Evolutionary conservation across 2,329 filamentous ascomycete species (phyloP).

Genomic region (Colletotrichum spinosum): DNA sequence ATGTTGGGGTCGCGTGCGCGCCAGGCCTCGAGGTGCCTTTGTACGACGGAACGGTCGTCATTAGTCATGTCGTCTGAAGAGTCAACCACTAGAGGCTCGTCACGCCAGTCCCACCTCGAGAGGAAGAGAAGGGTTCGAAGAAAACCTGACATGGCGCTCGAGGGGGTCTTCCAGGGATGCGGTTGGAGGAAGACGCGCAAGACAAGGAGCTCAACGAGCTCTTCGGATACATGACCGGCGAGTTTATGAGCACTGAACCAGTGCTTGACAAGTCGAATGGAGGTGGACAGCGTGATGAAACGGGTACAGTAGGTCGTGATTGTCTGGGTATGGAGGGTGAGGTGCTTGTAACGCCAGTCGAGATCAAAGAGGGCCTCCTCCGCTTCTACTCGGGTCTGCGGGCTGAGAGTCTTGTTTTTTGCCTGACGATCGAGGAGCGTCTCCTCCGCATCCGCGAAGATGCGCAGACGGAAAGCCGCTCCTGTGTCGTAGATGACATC

Average conservation of each 20-base stretch:
- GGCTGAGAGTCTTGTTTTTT: conserved; percentile 77
- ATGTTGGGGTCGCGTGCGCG: conserved; percentile 88
- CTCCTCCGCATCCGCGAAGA: conserved; percentile 90
- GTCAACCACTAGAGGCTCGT: conserved; percentile 85
- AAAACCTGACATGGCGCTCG: conserved; percentile 83
- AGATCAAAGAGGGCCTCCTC: conserved; percentile 77
- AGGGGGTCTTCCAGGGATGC: conserved; percentile 83
- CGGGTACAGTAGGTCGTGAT: conserved; percentile 84
- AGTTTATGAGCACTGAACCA: conserved; percentile 93
- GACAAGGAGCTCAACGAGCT: conserved; percentile 87
- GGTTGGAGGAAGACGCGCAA: conserved; percentile 83
- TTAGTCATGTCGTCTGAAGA: conserved; percentile 73
- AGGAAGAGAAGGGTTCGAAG: conserved; percentile 83
- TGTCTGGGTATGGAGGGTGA: conserved; percentile 84
- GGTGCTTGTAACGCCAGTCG: conserved; percentile 77
- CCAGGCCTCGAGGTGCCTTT: conserved; percentile 83
- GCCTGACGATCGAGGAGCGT: conserved; percentile 82
- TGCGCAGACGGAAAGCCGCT: conserved; percentile 83
- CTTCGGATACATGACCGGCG: conserved; percentile 78
- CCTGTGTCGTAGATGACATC: conserved; percentile 82
- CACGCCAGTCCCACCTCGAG: conserved; percentile 91
- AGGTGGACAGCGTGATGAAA: conserved; percentile 81
- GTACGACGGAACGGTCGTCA: conserved; percentile 71
- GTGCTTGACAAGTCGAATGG: conserved; percentile 86
- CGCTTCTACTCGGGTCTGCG: conserved; percentile 74